These are phyloP conservation scores for Arthrinium phaeospermum DNA, from an alignment of 2,329 filamentous ascomycete genomes.

Conservation along the genomic window DNA sequence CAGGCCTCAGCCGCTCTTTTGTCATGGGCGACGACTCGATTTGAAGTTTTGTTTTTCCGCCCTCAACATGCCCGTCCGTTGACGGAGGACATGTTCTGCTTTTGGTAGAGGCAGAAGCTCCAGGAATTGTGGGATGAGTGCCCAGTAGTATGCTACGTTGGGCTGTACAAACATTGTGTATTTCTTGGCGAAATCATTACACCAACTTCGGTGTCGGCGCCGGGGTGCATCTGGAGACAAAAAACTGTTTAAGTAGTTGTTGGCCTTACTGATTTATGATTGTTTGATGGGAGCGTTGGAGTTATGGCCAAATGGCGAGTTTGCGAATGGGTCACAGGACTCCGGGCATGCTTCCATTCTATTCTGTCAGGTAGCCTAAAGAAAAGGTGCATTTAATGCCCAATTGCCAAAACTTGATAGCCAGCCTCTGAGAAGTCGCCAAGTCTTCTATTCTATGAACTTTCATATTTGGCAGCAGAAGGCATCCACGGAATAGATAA, in stretches of 20 bases:
- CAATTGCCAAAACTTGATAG: not conserved
- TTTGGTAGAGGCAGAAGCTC: not conserved
- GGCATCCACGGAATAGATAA: not conserved
- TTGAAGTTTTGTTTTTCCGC: not conserved
- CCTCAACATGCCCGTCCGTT: not conserved
- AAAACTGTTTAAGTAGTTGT: not conserved
- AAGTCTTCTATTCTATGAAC: not conserved
- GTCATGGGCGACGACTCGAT: conserved; percentile 19
- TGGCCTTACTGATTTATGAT: not conserved
- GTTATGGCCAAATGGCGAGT: not conserved
- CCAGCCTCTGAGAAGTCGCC: not conserved
- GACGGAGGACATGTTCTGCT: not conserved
- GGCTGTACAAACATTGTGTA: conserved; percentile 16
- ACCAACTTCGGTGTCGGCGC: conserved; percentile 3
- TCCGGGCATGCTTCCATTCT: not conserved
- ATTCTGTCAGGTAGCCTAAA: not conserved
- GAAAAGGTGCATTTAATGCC: conserved; percentile 2
- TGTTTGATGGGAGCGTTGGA: conserved; percentile 6
- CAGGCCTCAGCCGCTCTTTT: conserved; percentile 66
- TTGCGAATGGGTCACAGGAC: not conserved
- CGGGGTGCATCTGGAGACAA: conserved; percentile 10
- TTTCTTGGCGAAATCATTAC: not conserved
- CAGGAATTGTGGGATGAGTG: not conserved
- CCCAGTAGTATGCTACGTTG: not conserved
- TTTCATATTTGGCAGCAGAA: not conserved